A percentile compares a stretch with the other conserved stretches of the same genome.
These are phyloP conservation scores for Isoetes taiwanensis DNA, from an alignment of 75 land plant species.

Conservation along the genomic window DNA sequence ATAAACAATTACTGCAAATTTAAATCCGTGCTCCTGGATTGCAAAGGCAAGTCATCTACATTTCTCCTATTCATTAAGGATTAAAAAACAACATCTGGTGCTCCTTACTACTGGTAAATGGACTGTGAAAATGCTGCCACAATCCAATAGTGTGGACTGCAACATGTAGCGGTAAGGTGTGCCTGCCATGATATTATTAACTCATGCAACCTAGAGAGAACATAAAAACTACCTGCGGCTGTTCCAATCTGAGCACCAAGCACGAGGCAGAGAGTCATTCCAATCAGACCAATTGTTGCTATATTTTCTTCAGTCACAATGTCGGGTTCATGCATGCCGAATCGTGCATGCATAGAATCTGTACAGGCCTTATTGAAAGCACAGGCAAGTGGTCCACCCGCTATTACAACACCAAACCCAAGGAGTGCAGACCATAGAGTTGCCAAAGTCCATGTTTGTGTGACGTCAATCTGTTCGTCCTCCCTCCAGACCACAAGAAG, in stretches of 20 bases:
- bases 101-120: neutral
- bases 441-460: conserved; percentile 62
- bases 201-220: neutral
- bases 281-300: conserved; percentile 31
- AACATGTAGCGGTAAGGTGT: neutral
- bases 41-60: neutral
- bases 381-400: conserved; percentile 42
- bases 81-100: neutral
- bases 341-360: conserved; percentile 16
- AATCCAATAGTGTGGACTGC: neutral
- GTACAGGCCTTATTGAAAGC: conserved; percentile 27
- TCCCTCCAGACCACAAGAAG: conserved; percentile 21
- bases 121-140: neutral
- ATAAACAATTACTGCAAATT: neutral
- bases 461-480: conserved; percentile 73
- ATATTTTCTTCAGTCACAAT: conserved; percentile 16
- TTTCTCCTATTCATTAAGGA: neutral
- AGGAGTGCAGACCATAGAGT: conserved; percentile 61
- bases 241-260: conserved; percentile 61
- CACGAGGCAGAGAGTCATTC: conserved; percentile 32
- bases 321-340: conserved; percentile 11
- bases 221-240: conserved; percentile 51
- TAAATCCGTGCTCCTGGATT: neutral
- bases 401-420: conserved; percentile 34
- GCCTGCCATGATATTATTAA: neutral